Conservation (phyloP, 129 eudicot species). For the Scalesia atractyloides region DNA sequence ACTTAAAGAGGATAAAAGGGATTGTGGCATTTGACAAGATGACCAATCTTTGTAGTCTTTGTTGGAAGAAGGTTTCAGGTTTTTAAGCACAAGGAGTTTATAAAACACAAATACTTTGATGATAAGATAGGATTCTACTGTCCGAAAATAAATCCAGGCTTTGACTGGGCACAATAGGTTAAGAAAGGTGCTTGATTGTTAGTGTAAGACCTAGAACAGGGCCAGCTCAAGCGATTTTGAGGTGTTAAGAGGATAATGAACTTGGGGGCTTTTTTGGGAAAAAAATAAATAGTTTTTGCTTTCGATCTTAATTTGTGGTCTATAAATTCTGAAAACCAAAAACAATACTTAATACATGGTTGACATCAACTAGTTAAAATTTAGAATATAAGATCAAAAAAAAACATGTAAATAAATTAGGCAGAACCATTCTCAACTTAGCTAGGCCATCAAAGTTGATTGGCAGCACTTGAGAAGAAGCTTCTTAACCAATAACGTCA, state of each 20-base stretch:
- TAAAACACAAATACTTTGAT: background rate
- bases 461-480: slow-evolving; percentile 73
- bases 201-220: slow-evolving; percentile 2
- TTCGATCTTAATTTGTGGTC: too few relatives aligned
- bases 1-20: slow-evolving; percentile 4
- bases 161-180: slow-evolving; percentile 8
- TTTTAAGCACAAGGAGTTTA: background rate
- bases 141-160: background rate
- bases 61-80: slow-evolving; percentile 2
- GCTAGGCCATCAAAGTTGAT: slow-evolving; percentile 82
- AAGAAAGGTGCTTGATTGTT: background rate
- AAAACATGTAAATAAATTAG: too few relatives aligned
- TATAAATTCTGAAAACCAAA: too few relatives aligned
- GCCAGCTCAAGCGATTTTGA: background rate
- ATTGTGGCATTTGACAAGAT: slow-evolving; percentile 9
- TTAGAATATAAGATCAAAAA: too few relatives aligned
- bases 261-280: too few relatives aligned
- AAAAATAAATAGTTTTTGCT: background rate
- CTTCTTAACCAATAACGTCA: slow-evolving; percentile 73
- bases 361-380: too few relatives aligned
- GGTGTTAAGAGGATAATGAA: too few relatives aligned
- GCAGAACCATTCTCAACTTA: slow-evolving; percentile 44
- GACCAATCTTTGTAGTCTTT: background rate
- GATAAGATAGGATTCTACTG: background rate
- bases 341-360: too few relatives aligned